Percentiles rank a stretch among this genome's conserved stretches.
phyloP scores from a whole-genome alignment of 2,329 filamentous ascomycete species.

The Colletotrichum higginsianum region DNA sequence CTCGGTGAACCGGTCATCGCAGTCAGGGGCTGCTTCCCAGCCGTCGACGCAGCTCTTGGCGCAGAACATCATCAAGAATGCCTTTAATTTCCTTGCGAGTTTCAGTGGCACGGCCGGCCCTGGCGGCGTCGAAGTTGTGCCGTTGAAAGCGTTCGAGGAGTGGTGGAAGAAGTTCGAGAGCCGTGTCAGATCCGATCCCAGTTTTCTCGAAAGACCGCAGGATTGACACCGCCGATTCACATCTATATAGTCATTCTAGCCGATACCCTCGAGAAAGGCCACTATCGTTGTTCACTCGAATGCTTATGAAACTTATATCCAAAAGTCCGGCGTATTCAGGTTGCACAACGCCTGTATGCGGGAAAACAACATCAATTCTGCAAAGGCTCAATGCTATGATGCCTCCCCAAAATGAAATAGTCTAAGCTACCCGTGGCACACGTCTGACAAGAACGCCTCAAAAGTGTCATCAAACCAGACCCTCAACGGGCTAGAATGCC shows the following conservation, averaged over 20 bases:
- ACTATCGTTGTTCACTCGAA: neutral
- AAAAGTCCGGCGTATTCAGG: neutral
- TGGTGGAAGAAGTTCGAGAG: constrained; percentile 99
- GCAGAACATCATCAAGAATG: constrained; percentile 95
- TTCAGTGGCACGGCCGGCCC: constrained; percentile 78
- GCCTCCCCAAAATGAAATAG: constrained; percentile 7
- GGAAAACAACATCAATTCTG: constrained; percentile 11
- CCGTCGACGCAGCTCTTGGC: constrained; percentile 84
- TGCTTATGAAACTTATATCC: neutral
- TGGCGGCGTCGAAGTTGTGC: constrained; percentile 85
- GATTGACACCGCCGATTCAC: constrained; percentile 42
- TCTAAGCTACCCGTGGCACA: constrained; percentile 17
- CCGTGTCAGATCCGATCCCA: constrained; percentile 86
- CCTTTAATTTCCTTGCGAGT: constrained; percentile 94
- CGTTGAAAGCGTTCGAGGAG: constrained; percentile 94
- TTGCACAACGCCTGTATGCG: neutral
- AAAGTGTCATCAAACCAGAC: constrained; percentile 19
- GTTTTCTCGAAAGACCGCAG: constrained; percentile 81
- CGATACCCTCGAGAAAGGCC: constrained; percentile 19
- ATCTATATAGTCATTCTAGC: neutral
- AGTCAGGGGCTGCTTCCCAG: constrained; percentile 47
- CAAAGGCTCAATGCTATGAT: constrained; percentile 24
- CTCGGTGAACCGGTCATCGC: constrained; percentile 56
- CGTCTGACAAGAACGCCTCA: constrained; percentile 25
- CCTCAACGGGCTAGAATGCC: constrained; percentile 14